Evolutionary conservation across 177 flowering plant genomes (phyloP).

Genomic region (Vitis hybrid): DNA sequence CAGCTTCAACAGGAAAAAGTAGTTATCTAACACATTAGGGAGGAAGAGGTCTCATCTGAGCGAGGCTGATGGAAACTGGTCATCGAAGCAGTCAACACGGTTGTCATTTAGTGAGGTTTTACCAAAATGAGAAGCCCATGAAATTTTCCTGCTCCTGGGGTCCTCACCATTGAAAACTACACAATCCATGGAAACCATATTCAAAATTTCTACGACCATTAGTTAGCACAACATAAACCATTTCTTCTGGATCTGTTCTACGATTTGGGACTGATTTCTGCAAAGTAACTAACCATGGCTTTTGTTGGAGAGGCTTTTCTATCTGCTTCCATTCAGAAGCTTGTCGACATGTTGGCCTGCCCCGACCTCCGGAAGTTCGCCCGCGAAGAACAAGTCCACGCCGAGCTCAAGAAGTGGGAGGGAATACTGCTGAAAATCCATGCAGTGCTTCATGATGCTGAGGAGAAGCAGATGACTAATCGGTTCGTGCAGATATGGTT

Average conservation of each 20-base stretch:
- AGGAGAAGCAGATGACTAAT: slow-evolving; percentile 9
- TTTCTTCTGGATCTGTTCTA: too few species aligned
- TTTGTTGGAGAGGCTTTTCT: background rate
- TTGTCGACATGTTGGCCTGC: too few species aligned
- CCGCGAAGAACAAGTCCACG: background rate
- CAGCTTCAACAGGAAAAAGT: too few species aligned
- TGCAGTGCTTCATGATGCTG: slow-evolving; percentile 16
- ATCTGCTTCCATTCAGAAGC: background rate
- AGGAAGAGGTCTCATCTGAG: background rate
- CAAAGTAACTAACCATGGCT: too few species aligned
- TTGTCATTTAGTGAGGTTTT: background rate
- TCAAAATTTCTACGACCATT: too few species aligned
- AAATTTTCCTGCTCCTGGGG: background rate
- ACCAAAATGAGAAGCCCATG: background rate
- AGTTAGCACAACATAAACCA: too few species aligned
- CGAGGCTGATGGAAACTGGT: background rate
- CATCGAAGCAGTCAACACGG: background rate
- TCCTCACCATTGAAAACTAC: background rate
- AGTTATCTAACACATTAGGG: too few species aligned
- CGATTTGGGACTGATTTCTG: too few species aligned
- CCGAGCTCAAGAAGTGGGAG: slow-evolving; percentile 6
- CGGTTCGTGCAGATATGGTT: slow-evolving; percentile 15
- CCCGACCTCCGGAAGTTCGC: background rate
- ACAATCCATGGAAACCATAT: background rate
- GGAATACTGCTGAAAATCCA: background rate